phyloP scores from a whole-genome alignment of 148 eudicot species.

The Talinum fruticosum region DNA sequence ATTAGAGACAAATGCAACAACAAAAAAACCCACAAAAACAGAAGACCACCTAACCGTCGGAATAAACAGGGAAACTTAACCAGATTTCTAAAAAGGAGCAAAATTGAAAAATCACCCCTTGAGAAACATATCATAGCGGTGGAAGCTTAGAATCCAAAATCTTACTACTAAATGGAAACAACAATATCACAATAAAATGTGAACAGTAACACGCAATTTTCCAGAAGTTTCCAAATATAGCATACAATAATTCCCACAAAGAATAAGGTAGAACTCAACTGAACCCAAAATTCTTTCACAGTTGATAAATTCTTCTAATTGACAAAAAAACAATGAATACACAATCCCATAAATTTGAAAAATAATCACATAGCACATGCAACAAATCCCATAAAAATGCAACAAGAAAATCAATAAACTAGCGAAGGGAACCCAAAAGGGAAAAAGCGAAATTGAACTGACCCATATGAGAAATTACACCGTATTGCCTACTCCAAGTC shows the following conservation, averaged over 20 bases:
- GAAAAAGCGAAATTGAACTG: slow-evolving; percentile 18
- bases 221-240: slow-evolving; percentile 24
- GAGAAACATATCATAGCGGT: not conserved
- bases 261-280: not conserved
- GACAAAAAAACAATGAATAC: slow-evolving; percentile 5
- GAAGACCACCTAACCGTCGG: too few species aligned
- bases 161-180: not conserved
- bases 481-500: not conserved
- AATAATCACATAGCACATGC: slow-evolving; percentile 9
- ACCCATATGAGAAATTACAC: slow-evolving; percentile 25
- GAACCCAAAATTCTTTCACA: slow-evolving; percentile 7
- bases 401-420: slow-evolving; percentile 2
- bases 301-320: not conserved
- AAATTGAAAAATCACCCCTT: not conserved
- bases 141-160: slow-evolving; percentile 11
- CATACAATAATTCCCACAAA: slow-evolving; percentile 21
- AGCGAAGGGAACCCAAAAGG: not conserved
- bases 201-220: slow-evolving; percentile 10
- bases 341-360: slow-evolving; percentile 2
- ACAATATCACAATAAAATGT: not conserved
- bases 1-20: not conserved
- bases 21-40: too few species aligned
- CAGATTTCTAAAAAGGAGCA: not conserved
- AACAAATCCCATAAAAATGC: not conserved
- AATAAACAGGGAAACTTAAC: not conserved